Conservation (phyloP, 2,329 filamentous ascomycete species). For the Catunica adiposa region DNA sequence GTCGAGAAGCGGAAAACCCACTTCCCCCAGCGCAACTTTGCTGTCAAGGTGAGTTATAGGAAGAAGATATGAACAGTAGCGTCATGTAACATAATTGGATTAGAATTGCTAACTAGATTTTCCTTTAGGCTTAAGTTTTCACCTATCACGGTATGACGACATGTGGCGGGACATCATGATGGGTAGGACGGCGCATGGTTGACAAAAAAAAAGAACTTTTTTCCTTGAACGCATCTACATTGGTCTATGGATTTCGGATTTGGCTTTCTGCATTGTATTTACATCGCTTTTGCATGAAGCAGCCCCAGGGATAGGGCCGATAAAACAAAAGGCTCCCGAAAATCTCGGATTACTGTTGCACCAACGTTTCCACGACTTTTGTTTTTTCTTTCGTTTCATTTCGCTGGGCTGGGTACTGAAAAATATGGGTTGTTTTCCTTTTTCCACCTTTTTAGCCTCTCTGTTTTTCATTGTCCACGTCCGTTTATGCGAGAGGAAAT, state of each 20-base stretch:
- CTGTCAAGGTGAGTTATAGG: conserved; percentile 61
- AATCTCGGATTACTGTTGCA: conserved; percentile 8
- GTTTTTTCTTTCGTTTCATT: conserved; percentile 1
- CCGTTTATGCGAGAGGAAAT: neutral
- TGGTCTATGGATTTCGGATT: conserved; percentile 15
- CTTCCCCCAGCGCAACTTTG: conserved; percentile 98
- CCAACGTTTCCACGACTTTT: conserved; percentile 9
- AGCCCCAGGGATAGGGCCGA: conserved; percentile 13
- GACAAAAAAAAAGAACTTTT: conserved; percentile 14
- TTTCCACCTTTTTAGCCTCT: neutral
- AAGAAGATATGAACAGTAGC: too few species aligned
- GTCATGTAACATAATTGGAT: too few species aligned
- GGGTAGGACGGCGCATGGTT: conserved; percentile 15
- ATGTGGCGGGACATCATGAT: conserved; percentile 13
- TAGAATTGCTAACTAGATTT: neutral
- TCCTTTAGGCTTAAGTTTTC: conserved; percentile 13
- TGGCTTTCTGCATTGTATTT: conserved; percentile 14
- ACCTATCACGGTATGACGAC: conserved; percentile 13
- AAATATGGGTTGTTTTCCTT: conserved; percentile 8
- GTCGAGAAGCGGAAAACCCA: conserved; percentile 89
- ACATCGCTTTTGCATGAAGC: conserved; percentile 13
- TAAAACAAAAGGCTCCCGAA: conserved; percentile 13
- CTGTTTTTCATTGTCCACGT: neutral
- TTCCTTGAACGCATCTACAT: conserved; percentile 15
- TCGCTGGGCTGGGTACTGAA: conserved; percentile 8